Base-by-base conservation (phyloP, 805 yeast genomes). In the Blastobotrys peoriensis region DNA sequence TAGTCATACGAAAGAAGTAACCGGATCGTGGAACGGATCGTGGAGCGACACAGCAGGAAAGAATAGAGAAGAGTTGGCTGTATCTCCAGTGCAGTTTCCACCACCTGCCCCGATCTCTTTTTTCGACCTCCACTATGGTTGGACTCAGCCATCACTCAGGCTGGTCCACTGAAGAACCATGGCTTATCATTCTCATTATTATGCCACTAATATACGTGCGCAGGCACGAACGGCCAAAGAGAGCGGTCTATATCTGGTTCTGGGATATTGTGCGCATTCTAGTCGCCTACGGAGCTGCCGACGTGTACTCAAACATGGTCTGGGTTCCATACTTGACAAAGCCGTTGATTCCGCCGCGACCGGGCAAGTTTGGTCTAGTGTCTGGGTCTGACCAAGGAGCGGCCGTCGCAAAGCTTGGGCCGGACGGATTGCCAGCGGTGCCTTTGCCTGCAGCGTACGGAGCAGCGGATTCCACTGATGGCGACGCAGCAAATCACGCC, bases 191-290 rank as follows among this genome's bases (percentile, higher is more conserved):
- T 9, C 40, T 45, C 25, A 43, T 40, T n/a, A n/a, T 43, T 16
- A 37, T 40, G 5, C 46, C 47, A 16, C 34, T 48, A 23, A 23
- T 46, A 10, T 36, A 36, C 17, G 38, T 43, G 30, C 30, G 47
- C 9, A 36, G 34, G 25, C 36, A 22, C 20, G 52, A 48, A 25
- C 42, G 45, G 22, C 49, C 45, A 5, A 38, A 46, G 23, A 36
- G 52, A 19, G 21, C 22, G n/a, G 23, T 40, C 19, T 30, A 40
- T 3, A 36, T 40, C 9, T 48, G 49, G 47, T 21, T 40, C n/a
- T 33, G 43, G 15, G 52, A 48, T 25, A 18, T 38, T 4, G 6
- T 44, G 35, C 33, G 46, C 13, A 28, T 40, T 9, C 36, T 22
- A 10, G 18, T 41, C 8, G 45, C 47, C 13, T 30, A 20, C 19